Base-by-base conservation (phyloP, 2,329 filamentous ascomycete genomes). In the Colletotrichum karsti region DNA sequence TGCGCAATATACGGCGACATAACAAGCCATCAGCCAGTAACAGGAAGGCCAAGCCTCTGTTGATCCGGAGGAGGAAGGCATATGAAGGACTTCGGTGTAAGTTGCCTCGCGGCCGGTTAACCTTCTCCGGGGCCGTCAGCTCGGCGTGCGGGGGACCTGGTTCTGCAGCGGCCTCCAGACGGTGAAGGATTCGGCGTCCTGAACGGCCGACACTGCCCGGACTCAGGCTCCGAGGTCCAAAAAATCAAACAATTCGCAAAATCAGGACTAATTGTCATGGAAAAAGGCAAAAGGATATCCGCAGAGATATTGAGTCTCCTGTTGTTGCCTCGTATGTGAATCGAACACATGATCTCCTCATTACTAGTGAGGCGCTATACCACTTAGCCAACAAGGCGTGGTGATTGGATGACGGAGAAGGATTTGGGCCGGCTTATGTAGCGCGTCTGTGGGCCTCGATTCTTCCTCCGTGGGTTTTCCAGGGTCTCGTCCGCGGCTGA, bases 301-400 rank as follows among this genome's bases (percentile, higher is more conserved):
- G 5, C 39, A 41, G 18, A 30, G 18, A 30, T 1, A 3, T 2
- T 4, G 9, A 4, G 26, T n/a, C 24, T 26, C n/a, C 46, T 13
- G 10, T 6, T n/a, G 15, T 20, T 61, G 53, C 61, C 61, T 64
- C 62, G 56, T 64, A 55, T 42, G 39, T 39, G 62, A 64, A 64
- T 64, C 62, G 62, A 60, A 64, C 62, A 39, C 39, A 42, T 55
- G 62, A 64, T 64, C 62, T 64, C 56, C 62, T 64, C 62, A 64
- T 64, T 64, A 64, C 62, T 64, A 64, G 62, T 64, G 62, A 64
- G 62, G 56, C 62, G 62, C 62, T 64, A 51, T 64, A 64, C 62
- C 62, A 64, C 62, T 64, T 50, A 64, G 62, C 62, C 62, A 64
- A 64, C 46, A 59, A 64, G 55, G 55, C 62, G 8, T 26, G 5